Evolutionary conservation across 768 basidiomycete genomes (phyloP).

Genomic region (Strobilomyces echinocephalus): DNA sequence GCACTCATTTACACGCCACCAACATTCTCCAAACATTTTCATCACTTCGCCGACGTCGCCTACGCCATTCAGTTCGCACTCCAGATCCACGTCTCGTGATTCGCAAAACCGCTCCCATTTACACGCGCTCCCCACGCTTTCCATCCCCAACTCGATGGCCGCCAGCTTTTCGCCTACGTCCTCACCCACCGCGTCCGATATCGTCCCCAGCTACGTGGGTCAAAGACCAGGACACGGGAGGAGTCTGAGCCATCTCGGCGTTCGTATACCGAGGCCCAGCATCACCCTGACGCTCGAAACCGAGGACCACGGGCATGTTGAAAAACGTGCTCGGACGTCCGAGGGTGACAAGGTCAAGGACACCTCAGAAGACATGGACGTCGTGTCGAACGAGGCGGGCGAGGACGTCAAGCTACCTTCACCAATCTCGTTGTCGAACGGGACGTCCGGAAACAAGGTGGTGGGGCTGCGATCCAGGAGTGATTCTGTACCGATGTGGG

Average conservation of each 20-base stretch:
- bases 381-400: constrained; percentile 7
- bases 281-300: constrained; percentile 28
- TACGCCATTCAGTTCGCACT: constrained; percentile 24
- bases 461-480: constrained; percentile 21
- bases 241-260: constrained; percentile 25
- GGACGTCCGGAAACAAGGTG: constrained; percentile 11
- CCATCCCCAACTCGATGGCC: constrained; percentile 5
- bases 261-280: constrained; percentile 23
- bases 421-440: constrained; percentile 18
- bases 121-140: constrained; percentile 9
- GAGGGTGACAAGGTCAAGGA: constrained; percentile 9
- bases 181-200: constrained; percentile 26
- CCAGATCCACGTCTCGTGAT: constrained; percentile 20
- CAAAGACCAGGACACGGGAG: constrained; percentile 19
- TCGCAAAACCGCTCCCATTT: constrained; percentile 10
- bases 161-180: constrained; percentile 21
- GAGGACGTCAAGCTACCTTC: constrained; percentile 20
- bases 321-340: constrained; percentile 26
- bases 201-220: constrained; percentile 7
- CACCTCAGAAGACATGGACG: constrained; percentile 23
- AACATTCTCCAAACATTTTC: constrained; percentile 59
- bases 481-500: constrained; percentile 24
- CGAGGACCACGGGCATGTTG: constrained; percentile 17
- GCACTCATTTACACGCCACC: constrained; percentile 10
- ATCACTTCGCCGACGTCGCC: constrained; percentile 60